phyloP scores from a whole-genome alignment of 176 grass and related monocot genomes.

The Bolboschoenus planiculmis region DNA sequence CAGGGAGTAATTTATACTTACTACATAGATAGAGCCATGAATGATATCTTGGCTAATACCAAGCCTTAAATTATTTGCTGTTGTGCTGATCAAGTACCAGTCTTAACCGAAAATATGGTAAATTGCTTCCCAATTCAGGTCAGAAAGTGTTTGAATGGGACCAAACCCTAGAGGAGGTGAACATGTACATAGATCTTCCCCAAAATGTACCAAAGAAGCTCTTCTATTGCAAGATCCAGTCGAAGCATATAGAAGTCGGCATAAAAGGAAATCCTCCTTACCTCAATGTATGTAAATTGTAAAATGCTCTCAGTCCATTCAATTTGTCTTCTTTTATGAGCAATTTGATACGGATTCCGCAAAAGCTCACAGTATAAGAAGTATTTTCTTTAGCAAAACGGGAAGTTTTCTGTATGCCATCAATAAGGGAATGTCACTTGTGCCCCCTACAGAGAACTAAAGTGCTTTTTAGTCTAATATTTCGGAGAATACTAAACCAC shows the following conservation, averaged over 20 bases:
- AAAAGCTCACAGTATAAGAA: not conserved
- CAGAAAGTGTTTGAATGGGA: slow-evolving; percentile 99
- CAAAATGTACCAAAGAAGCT: slow-evolving; percentile 64
- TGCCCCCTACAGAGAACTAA: not conserved
- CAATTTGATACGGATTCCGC: not conserved
- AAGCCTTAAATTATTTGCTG: not conserved
- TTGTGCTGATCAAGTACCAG: not conserved
- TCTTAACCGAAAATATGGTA: not conserved
- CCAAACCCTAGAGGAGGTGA: slow-evolving; percentile 85
- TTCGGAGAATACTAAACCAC: not conserved
- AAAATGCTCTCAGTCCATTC: not conserved
- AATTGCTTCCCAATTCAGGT: slow-evolving; percentile 36
- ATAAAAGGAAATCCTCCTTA: slow-evolving; percentile 86
- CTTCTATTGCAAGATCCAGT: slow-evolving; percentile 69
- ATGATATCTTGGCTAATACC: not conserved
- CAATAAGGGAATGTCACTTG: not conserved
- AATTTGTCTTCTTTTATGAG: not conserved
- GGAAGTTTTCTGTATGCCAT: not conserved
- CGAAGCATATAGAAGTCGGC: slow-evolving; percentile 63
- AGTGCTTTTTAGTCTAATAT: not conserved
- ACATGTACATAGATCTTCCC: slow-evolving; percentile 93
- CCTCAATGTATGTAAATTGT: slow-evolving; percentile 52
- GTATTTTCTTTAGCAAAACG: not conserved
- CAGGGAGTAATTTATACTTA: not conserved
- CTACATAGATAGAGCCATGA: not conserved